Base-by-base conservation (phyloP, 1,284 basidiomycete genomes). In the Microbotryomycetes sp. region DNA sequence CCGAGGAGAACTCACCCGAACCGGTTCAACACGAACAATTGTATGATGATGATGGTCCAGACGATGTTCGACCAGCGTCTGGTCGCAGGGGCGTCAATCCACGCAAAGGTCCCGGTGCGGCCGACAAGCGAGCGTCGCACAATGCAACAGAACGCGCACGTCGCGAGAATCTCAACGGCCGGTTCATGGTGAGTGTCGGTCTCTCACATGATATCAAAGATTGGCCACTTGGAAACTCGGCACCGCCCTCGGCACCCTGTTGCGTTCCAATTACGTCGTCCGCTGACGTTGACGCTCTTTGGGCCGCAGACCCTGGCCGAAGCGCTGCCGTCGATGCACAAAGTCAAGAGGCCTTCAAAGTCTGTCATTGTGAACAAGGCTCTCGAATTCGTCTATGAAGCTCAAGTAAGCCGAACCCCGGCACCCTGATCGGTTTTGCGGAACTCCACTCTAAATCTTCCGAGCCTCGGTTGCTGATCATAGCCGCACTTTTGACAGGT, bases 71-170 rank as follows among this genome's bases (percentile, higher is more conserved):
- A 11, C 11, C 9, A 11, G 35, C 35, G 9, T 9, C 35, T 41
- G 35, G 35, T 41, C 35, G 35, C 18, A 41, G 18, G 35, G 35
- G 35, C 35, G 35, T 18, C 35, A 41, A 41, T 18, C 35, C 35
- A 11, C 59, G 66, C 54, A 65, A 63, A 56, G 65, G 65, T 4
- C 65, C 65, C 24, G 61, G 53, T 18, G 61, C 91, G 49, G 91
- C 91, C 63, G 92, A 94, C 76, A 87, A 91, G 75, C 81, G 91
- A 52, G 89, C 90, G 5, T 91, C 88, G 45, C 91, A 96, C 79
- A 97, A 97, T 73, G 92, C 92, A 30, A 89, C 94, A 61, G 92
- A 96, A 78, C 82, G 92, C 60, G 87, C 88, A 71, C 83, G 92
- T 56, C 81, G 91, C 61, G 92, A 96, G 79, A 91, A 88, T 31